Evolutionary conservation across 164 flowering plant genomes (phyloP), one percentile per base, ranked within the genome.

Genomic region (Stephania japonica): DNA sequence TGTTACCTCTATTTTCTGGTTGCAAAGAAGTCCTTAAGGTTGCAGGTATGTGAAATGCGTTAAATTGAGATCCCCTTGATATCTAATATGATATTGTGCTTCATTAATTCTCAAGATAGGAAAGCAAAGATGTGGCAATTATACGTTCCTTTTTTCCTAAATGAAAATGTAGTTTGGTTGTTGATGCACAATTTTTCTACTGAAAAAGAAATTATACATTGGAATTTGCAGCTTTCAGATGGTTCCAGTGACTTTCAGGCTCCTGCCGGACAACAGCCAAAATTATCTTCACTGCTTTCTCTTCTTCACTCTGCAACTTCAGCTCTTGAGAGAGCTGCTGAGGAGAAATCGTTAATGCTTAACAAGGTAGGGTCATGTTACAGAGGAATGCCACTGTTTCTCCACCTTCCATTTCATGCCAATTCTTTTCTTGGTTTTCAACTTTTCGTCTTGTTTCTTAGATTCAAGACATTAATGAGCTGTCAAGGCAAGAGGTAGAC

Each of bases 401-500:
- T 56, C n/a, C 63, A 56, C n/a, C 16, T n/a, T n/a, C n/a, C 32
- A n/a, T 25, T 24, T 63, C 21, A 6, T 7, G 41, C 18, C 23
- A 23, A 49, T 12, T 9, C 70, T 44, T 62, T 24, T 67, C 23
- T 41, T 42, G 24, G 18, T 14, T 42, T 38, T 24, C 32, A 14
- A 50, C 14, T 2, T 12, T 67, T 11, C 18, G 2, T 27, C 42
- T 6, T 26, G 8, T 47, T 77, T 78, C 77, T 74, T 69, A 95
- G 99, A 87, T 93, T 74, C 91, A 84, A 78, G 96, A 95, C 79
- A 86, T 95, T 75, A 95, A 95, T 84, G 99, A 95, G 75, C 82
- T 91, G 44, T 89, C 99, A 68, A 86, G 99, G 67, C 97, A 90
- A 82, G 99, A 95, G 79, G 99, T 95, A 53, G 98, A 95, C 81